These are phyloP conservation scores for Sphagnurus paluster DNA, from an alignment of 1,284 basidiomycete genomes.

Conservation along the genomic window DNA sequence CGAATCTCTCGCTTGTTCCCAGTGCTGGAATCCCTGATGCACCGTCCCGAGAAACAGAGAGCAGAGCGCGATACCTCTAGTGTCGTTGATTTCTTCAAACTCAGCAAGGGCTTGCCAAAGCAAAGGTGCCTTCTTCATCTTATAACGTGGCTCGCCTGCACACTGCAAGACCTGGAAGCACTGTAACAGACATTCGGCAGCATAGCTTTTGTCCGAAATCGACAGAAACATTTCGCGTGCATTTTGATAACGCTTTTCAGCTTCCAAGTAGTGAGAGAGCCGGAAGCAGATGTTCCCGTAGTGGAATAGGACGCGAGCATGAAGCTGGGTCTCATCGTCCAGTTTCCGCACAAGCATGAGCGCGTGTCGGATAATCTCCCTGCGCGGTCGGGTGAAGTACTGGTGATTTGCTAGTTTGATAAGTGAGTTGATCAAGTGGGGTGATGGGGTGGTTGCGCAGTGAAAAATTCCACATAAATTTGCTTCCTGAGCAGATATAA, in stretches of 20 bases:
- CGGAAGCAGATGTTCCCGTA: slow-evolving; percentile 1
- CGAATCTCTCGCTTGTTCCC: not conserved
- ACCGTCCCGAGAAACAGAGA: not conserved
- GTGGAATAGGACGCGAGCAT: not conserved
- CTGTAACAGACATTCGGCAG: slow-evolving; percentile 4
- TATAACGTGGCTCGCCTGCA: not conserved
- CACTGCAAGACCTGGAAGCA: not conserved
- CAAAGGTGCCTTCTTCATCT: not conserved
- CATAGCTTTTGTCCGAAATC: not conserved
- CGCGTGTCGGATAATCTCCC: slow-evolving; percentile 1
- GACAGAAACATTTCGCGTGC: not conserved
- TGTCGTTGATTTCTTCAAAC: slow-evolving; percentile 7
- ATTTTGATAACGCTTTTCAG: not conserved
- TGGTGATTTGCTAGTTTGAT: slow-evolving; percentile 3
- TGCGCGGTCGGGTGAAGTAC: not conserved
- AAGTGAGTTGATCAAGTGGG: not conserved
- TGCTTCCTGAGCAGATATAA: slow-evolving; percentile 2
- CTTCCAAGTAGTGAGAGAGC: not conserved
- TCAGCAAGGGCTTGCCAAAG: slow-evolving; percentile 4
- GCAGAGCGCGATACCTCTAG: slow-evolving; percentile 4
- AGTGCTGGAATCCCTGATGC: not conserved
- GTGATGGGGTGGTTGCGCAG: not conserved
- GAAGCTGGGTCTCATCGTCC: not conserved
- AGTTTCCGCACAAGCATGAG: not conserved
- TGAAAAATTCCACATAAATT: slow-evolving; percentile 10